Evolutionary conservation across 768 basidiomycete genomes (phyloP), one percentile per base, ranked within the genome.

Genomic region (Leccinum obscurum): DNA sequence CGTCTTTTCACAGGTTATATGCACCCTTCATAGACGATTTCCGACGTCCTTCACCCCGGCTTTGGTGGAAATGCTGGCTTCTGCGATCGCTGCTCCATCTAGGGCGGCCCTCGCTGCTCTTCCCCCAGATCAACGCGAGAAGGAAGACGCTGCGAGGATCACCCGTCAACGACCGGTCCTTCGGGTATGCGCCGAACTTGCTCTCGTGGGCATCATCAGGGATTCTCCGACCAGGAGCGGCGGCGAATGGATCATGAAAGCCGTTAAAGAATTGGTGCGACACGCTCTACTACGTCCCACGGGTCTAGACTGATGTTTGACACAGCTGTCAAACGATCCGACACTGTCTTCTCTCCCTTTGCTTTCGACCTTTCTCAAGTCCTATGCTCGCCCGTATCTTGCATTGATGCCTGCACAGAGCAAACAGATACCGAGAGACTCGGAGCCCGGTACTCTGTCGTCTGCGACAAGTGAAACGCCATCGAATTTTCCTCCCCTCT

Each of bases 161-260:
- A 67, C 83, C 6, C 87, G 90, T 52, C 95, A 98, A 72, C 83
- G 97, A 22, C 92, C 93, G 3, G 77, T 95, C 34, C 76, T 98
- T 58, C 84, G 95, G 49, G 86, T 98, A 20, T 90, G 92, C 65
- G 86, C 93, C 1, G 97, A 99, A 75, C 79, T 98, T 44, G 95
- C 93, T 10, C 78, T 97, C 22, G 88, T 97, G 1, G 93, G 90
- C 8, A 78, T 95, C 54, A 90, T 95, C 57, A 85, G 80, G 65
- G 89, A 93, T 74, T 82, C 81, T 10, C 84, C 85, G 9, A 81
- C 77, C 4, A 81, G 81, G 71, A 92, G 88, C 74, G 89, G 86
- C 44, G 89, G 91, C 52, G 92, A 95, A 74, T 91, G 90, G 85
- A 84, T 96, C n/a, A 92, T 93, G 85, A 93, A 90, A 66, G 80